phyloP scores from a whole-genome alignment of 2,329 filamentous ascomycete species.

The Chaetomiaceae sp. region DNA sequence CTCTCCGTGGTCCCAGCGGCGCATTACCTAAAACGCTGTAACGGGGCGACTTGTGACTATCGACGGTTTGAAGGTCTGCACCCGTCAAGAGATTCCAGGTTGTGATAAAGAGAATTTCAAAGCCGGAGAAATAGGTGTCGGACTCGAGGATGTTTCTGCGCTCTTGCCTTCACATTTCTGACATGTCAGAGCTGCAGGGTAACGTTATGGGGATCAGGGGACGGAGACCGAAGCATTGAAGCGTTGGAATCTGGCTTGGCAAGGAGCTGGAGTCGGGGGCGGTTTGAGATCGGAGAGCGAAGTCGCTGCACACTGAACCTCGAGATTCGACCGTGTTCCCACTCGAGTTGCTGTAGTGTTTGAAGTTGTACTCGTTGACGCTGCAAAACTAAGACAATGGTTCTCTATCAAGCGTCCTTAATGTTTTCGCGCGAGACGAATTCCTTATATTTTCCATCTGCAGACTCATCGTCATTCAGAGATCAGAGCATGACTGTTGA shows the following conservation, averaged over 20 bases:
- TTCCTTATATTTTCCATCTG: no score
- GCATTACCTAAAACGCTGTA: conserved; percentile 9
- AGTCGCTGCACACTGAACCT: neutral
- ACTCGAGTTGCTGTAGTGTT: no score
- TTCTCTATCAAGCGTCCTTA: no score
- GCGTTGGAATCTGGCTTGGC: neutral
- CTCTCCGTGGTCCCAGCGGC: no score
- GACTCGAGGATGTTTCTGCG: neutral
- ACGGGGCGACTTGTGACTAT: conserved; percentile 6
- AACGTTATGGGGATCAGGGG: neutral
- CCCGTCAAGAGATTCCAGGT: no score
- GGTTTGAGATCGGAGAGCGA: neutral
- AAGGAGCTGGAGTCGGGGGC: neutral
- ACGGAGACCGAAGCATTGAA: neutral
- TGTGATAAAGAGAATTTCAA: no score
- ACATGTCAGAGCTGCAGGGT: neutral
- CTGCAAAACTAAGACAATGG: no score
- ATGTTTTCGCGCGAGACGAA: no score
- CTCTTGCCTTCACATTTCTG: neutral
- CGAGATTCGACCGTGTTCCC: neutral
- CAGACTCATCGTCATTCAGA: no score
- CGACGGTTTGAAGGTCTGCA: no score
- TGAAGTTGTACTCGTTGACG: no score
- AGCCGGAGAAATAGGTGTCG: neutral
- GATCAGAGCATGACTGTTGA: no score